A percentile compares a stretch with the other conserved stretches of the same genome.
These are phyloP conservation scores for Ogataea ganodermae DNA, from an alignment of 805 yeast species.

Conservation along the genomic window DNA sequence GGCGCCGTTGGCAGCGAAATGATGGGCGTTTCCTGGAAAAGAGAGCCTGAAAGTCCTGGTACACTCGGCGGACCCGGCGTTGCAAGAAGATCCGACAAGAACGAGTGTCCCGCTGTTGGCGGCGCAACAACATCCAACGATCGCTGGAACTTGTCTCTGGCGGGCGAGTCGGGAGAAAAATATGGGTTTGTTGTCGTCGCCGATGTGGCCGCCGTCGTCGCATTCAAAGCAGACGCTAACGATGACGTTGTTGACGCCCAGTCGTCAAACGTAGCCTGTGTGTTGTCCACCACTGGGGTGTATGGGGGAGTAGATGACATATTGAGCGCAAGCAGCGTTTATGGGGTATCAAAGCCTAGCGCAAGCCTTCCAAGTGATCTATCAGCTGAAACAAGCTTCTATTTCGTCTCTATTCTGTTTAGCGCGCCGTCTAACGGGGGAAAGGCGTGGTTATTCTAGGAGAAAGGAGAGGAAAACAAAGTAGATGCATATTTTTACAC, in stretches of 20 bases:
- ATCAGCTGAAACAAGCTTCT: neutral
- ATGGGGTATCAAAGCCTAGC: slow-evolving; percentile 1
- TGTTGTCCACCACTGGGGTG: slow-evolving; percentile 16
- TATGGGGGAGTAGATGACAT: slow-evolving; percentile 21
- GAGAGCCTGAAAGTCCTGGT: neutral
- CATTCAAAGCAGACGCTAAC: neutral
- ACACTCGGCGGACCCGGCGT: slow-evolving; percentile 1
- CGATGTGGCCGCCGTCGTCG: slow-evolving; percentile 2
- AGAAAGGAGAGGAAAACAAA: neutral
- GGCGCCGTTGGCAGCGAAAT: slow-evolving; percentile 4
- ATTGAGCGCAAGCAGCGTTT: neutral
- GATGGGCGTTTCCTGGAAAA: slow-evolving; percentile 3
- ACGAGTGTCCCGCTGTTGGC: neutral
- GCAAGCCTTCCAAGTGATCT: neutral
- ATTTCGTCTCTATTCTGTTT: neutral
- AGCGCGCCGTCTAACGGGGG: neutral
- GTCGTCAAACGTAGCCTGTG: slow-evolving; percentile 11
- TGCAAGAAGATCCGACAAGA: slow-evolving; percentile 1
- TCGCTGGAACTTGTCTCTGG: neutral
- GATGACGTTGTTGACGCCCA: slow-evolving; percentile 11
- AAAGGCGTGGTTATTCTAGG: too few species aligned
- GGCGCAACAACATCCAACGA: neutral
- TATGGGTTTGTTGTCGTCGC: slow-evolving; percentile 12
- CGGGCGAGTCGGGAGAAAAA: slow-evolving; percentile 16
- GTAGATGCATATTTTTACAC: neutral